These are phyloP conservation scores for Claviceps fusiformis DNA, from an alignment of 2,329 filamentous ascomycete species.

Conservation along the genomic window DNA sequence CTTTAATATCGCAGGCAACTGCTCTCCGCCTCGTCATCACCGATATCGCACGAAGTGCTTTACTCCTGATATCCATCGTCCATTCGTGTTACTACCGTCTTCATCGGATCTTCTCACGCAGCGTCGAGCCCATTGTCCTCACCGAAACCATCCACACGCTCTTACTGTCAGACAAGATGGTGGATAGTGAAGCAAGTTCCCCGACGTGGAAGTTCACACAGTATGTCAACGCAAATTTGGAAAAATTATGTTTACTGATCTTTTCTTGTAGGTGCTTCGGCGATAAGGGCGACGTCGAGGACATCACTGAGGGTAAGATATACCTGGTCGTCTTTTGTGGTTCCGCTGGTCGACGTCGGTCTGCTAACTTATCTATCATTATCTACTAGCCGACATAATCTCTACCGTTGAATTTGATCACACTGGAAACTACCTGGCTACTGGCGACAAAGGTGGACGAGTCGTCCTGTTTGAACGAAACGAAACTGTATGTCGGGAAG, in stretches of 20 bases:
- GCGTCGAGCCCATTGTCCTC: background rate
- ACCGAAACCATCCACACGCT: slow-evolving; percentile 12
- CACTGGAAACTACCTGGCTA: slow-evolving; percentile 78
- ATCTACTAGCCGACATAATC: slow-evolving; percentile 64
- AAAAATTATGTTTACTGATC: slow-evolving; percentile 12
- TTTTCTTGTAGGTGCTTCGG: slow-evolving; percentile 70
- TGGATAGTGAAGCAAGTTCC: slow-evolving; percentile 85
- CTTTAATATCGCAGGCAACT: slow-evolving; percentile 4
- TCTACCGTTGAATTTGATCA: slow-evolving; percentile 86
- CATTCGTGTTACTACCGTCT: background rate
- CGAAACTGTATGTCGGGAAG: slow-evolving; percentile 58
- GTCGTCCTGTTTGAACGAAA: slow-evolving; percentile 86
- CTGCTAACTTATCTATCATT: slow-evolving; percentile 10
- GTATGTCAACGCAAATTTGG: slow-evolving; percentile 41
- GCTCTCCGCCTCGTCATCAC: slow-evolving; percentile 1
- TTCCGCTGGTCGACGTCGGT: slow-evolving; percentile 5
- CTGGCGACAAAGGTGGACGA: slow-evolving; percentile 77
- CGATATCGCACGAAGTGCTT: slow-evolving; percentile 1
- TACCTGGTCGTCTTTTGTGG: background rate
- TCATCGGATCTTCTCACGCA: background rate
- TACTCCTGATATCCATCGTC: background rate
- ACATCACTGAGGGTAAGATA: slow-evolving; percentile 81
- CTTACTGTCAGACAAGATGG: slow-evolving; percentile 54
- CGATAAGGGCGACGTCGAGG: slow-evolving; percentile 98
- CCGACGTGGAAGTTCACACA: slow-evolving; percentile 99